Evolutionary conservation across 495 filamentous ascomycete species (phyloP).

Genomic region (Podospora appendiculata): DNA sequence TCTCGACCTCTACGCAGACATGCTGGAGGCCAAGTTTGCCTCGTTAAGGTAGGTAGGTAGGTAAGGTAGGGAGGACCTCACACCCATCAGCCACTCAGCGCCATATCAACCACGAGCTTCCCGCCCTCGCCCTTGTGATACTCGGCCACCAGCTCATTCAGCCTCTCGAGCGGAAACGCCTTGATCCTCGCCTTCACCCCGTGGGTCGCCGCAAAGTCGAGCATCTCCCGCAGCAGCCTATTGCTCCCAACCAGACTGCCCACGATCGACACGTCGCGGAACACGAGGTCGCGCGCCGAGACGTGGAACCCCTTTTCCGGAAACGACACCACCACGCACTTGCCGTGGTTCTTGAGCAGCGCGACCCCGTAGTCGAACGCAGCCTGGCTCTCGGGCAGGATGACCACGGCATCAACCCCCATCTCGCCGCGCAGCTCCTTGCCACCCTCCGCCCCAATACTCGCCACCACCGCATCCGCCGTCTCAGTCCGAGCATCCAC

Average conservation of each 20-base stretch:
- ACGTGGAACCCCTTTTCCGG: conserved; percentile 30
- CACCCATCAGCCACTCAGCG: neutral
- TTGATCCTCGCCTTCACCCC: conserved; percentile 23
- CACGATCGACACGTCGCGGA: conserved; percentile 28
- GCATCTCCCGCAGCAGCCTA: conserved; percentile 24
- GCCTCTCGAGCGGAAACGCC: conserved; percentile 21
- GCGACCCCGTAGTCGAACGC: conserved; percentile 32
- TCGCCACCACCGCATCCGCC: conserved; percentile 5
- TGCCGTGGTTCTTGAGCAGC: conserved; percentile 31
- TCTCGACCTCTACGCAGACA: conserved; percentile 5
- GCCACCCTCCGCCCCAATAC: conserved; percentile 21
- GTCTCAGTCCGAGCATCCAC: conserved; percentile 12
- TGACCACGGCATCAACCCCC: conserved; percentile 35
- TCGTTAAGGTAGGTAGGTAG: no score
- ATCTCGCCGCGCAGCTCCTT: conserved; percentile 23
- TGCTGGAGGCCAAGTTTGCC: neutral
- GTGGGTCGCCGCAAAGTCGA: conserved; percentile 25
- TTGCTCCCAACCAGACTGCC: conserved; percentile 31
- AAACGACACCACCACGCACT: conserved; percentile 32
- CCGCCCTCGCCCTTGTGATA: conserved; percentile 33
- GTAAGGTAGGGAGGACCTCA: no score
- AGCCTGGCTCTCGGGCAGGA: conserved; percentile 33
- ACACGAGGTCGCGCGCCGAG: conserved; percentile 29
- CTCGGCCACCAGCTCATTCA: conserved; percentile 35
- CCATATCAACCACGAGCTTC: conserved; percentile 35